phyloP scores from a whole-genome alignment of 441 rosid genomes.

The Isatis lusitanica region DNA sequence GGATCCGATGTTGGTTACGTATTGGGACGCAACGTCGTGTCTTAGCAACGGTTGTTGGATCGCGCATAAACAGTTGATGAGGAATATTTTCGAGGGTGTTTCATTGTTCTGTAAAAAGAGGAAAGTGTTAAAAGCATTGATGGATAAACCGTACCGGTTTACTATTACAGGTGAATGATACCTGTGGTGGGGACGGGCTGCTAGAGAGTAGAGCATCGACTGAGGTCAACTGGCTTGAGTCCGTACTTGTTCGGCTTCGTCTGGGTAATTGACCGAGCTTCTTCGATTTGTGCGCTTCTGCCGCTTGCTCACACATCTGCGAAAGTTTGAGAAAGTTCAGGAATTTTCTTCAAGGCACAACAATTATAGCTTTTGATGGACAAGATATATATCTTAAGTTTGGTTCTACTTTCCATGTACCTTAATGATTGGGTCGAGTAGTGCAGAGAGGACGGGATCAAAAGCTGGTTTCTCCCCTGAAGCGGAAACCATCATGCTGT shows the following conservation, averaged over 20 bases:
- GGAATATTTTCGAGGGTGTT: slow-evolving; percentile 86
- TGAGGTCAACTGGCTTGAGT: slow-evolving; percentile 61
- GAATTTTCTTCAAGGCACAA: not conserved
- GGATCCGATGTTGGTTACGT: slow-evolving; percentile 63
- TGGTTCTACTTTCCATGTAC: slow-evolving; percentile 32
- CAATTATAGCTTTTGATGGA: not conserved
- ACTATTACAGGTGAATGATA: slow-evolving; percentile 15
- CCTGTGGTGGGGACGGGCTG: slow-evolving; percentile 59
- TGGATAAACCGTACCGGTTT: not conserved
- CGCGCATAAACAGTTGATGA: slow-evolving; percentile 85
- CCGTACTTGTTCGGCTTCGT: slow-evolving; percentile 68
- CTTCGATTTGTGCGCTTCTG: slow-evolving; percentile 90
- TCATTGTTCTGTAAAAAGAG: slow-evolving; percentile 63
- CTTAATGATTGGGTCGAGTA: slow-evolving; percentile 95
- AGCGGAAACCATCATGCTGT: slow-evolving; percentile 83
- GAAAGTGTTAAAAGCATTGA: not conserved
- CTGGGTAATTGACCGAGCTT: slow-evolving; percentile 56
- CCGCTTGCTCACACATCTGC: slow-evolving; percentile 97
- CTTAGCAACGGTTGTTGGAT: slow-evolving; percentile 80
- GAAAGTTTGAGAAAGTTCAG: slow-evolving; percentile 12
- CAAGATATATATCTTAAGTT: not conserved
- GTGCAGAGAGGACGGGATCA: slow-evolving; percentile 81
- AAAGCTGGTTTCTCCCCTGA: slow-evolving; percentile 65
- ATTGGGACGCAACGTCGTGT: slow-evolving; percentile 74
- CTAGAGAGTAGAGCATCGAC: slow-evolving; percentile 89